phyloP scores from a whole-genome alignment of 176 grass and related monocot species.

The Oryza rufipogon region DNA sequence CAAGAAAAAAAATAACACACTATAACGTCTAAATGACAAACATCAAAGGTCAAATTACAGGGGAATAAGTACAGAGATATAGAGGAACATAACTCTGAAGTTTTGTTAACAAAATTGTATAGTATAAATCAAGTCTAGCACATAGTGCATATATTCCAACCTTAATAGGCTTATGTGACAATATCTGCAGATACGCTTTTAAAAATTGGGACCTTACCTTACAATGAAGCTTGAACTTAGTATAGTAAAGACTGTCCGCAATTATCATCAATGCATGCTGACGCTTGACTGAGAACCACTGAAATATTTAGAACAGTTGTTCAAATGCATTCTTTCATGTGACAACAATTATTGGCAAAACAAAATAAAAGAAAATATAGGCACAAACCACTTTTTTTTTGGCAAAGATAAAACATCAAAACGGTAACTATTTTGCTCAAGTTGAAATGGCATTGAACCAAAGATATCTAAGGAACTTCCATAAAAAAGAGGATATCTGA shows the following conservation, averaged over 20 bases:
- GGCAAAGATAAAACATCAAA: not conserved
- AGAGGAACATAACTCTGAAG: not conserved
- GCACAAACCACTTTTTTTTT: not conserved
- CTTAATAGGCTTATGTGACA: not conserved
- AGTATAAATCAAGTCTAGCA: conserved; percentile 1
- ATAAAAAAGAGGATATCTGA: not conserved
- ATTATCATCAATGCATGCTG: conserved; percentile 94
- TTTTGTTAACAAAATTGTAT: not conserved
- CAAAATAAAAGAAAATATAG: not conserved
- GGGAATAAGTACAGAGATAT: not conserved
- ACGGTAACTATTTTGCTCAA: not conserved
- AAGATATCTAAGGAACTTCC: not conserved
- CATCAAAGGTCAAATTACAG: conserved; percentile 5
- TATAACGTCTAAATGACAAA: conserved; percentile 10
- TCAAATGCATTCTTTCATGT: not conserved
- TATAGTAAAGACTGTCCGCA: conserved; percentile 81
- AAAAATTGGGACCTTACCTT: conserved; percentile 54
- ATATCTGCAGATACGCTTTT: not conserved
- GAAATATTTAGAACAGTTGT: conserved; percentile 43
- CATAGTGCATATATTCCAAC: not conserved
- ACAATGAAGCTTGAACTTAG: conserved; percentile 92
- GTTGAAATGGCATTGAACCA: not conserved
- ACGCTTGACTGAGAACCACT: conserved; percentile 98
- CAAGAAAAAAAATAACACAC: not conserved
- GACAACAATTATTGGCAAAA: not conserved